Evolutionary conservation across 768 basidiomycete genomes (phyloP), one percentile per base, ranked within the genome.

Genomic region (Candolleomyces efflorescens): DNA sequence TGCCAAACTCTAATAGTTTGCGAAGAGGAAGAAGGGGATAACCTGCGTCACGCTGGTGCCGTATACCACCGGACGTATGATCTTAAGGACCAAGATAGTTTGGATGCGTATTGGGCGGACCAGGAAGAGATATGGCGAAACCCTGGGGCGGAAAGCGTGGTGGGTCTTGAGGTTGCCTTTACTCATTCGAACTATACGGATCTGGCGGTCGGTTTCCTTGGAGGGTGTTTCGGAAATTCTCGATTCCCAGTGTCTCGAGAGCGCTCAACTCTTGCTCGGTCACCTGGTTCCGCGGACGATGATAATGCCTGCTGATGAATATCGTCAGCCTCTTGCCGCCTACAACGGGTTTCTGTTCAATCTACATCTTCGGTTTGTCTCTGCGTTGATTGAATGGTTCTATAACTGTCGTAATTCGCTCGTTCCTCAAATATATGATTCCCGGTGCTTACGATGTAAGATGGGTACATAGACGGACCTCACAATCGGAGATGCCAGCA

Each of bases 231-330:
- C 43, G 53, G 38, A 51, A 39, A 24, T 46, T 60, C 53, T 45
- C 59, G 62, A 62, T 72, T 68, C 67, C 69, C 74, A 41, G 70
- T 77, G 17, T 81, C 79, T 56, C 74, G 74, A 59, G 78, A 79
- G 69, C 77, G 79, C 46, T 81, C 75, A 53, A 79, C 79, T 43
- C 73, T 64, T 44, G 64, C 55, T 51, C 70, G 66, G 68, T 56
- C 58, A 52, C 56, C 67, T 59, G 53, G 53, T 54, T 43, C 26
- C 24, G 41, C 11, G 22, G 17, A 49, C 18, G 26, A 43, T 20
- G 39, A 7, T 32, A 11, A 11, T 32, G 18, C 43, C 20, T 18
- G 20, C n/a, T 18, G 27, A 38, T 53, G 32, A 37, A 53, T 53
- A 26, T 37, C 51, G 36, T 53, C 18, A 38, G 49, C 20, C 4